phyloP scores from a whole-genome alignment of 495 filamentous ascomycete genomes.

The Aspergillus panamensis region DNA sequence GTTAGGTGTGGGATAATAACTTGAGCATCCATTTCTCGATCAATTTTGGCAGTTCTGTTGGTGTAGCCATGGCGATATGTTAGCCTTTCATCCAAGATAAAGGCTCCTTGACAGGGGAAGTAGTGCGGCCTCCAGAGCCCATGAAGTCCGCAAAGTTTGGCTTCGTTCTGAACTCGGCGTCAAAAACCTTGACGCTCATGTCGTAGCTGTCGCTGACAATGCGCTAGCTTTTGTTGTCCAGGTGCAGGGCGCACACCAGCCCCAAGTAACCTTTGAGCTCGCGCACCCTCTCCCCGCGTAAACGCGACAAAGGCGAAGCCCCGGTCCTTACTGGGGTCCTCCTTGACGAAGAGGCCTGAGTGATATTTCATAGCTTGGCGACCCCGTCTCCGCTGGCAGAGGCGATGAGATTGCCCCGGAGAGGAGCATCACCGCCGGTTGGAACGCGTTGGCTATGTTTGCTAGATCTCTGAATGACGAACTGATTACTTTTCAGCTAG shows the following conservation, averaged over 20 bases:
- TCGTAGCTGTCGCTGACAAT: constrained; percentile 92
- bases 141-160: too few relatives aligned
- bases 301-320: constrained; percentile 96
- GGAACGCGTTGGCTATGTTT: too few relatives aligned
- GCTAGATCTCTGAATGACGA: too few relatives aligned
- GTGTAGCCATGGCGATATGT: too few relatives aligned
- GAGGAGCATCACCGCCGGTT: constrained; percentile 86
- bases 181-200: constrained; percentile 87
- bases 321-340: constrained; percentile 80
- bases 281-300: constrained; percentile 77
- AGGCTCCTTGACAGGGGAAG: too few relatives aligned
- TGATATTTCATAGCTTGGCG: constrained; percentile 92
- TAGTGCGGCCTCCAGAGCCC: too few relatives aligned
- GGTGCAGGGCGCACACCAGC: constrained; percentile 81
- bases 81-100: too few relatives aligned
- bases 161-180: constrained; percentile 73
- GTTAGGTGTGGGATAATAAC: too few relatives aligned
- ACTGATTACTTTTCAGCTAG: too few relatives aligned
- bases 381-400: constrained; percentile 89
- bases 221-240: constrained; percentile 77
- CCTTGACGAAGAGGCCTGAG: constrained; percentile 77
- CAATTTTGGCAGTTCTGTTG: too few relatives aligned
- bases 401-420: constrained; percentile 86
- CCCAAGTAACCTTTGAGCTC: constrained; percentile 73
- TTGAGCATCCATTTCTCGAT: too few relatives aligned